Base-by-base conservation (phyloP, 1,139 yeast species). In the Taphrina confusa region DNA sequence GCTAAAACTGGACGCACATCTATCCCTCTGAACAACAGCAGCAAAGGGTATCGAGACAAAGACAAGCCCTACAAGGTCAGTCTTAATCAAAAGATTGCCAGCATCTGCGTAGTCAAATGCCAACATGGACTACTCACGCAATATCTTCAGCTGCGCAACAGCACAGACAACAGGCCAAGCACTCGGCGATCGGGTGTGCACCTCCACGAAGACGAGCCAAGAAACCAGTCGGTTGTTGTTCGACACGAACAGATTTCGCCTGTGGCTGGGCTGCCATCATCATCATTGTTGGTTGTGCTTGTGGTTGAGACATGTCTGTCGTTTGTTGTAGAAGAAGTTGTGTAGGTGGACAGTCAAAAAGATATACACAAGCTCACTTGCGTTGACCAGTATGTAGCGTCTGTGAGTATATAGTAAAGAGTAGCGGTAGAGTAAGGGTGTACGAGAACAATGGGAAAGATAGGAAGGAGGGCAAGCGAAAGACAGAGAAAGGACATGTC, bases 221-320 rank as follows among this genome's bases (percentile, higher is more conserved):
- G 50, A 45, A 45, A 5, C 50, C 50, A 9, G 23, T 28, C 12
- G 50, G 50, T 42, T 45, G 25, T 30, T 45, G 39, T 30, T 45
- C 25, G 30, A n/a, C 14, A 18, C 22, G 12, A 22, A 28, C 22
- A 14, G 27, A 4, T 25, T 45, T 23, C 18, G 50, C 50, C 50
- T 45, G 50, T 12, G 50, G 50, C n/a, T 45, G 50, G 11, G 50
- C 23, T 6, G 50, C 50, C 50, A 45, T 45, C 50, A 45, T 45
- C 50, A 45, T 45, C 40, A 36, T 36, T 4, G 16, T 30, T 18
- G 50, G 50, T 18, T 45, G 50, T 6, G 50, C 37, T 30, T 45
- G 47, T 45, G 50, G 50, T 30, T 45, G 50, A 11, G 50, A 28
- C 50, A 45, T 45, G 50, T 36, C 11, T 36, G 14, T 14, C 11